A percentile compares a stretch with the other conserved stretches of the same genome.
phyloP scores from a whole-genome alignment of 345 rosid genomes.

The Jatropha curcas region DNA sequence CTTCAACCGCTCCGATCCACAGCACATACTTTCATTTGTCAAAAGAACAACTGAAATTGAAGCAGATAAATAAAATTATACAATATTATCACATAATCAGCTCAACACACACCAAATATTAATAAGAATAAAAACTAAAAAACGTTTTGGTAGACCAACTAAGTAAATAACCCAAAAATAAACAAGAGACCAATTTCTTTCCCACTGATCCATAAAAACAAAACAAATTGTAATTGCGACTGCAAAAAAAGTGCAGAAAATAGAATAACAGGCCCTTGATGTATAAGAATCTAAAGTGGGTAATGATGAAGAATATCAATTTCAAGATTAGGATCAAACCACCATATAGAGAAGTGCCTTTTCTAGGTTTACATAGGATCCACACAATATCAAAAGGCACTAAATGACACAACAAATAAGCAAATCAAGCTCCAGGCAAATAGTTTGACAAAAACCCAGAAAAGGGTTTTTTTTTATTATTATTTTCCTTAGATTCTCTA shows the following conservation, averaged over 20 bases:
- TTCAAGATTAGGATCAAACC: neutral
- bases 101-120: conserved; percentile 7
- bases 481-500: neutral
- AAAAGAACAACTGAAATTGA: conserved; percentile 31
- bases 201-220: neutral
- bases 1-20: conserved; percentile 50
- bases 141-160: neutral
- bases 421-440: neutral
- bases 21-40: conserved; percentile 56
- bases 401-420: conserved; percentile 5
- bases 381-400: conserved; percentile 10
- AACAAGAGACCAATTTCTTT: conserved; percentile 2
- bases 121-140: neutral
- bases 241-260: neutral
- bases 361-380: neutral
- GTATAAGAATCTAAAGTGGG: neutral
- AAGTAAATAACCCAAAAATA: neutral
- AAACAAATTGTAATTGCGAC: neutral
- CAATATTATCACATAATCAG: conserved; percentile 3
- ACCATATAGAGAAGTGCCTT: neutral
- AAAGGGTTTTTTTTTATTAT: neutral
- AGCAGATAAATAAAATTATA: neutral
- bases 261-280: neutral
- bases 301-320: neutral
- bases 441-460: conserved; percentile 11